Evolutionary conservation across 257 asterid genomes (phyloP), one percentile per base, ranked within the genome.

Genomic region (Capsicum baccatum): DNA sequence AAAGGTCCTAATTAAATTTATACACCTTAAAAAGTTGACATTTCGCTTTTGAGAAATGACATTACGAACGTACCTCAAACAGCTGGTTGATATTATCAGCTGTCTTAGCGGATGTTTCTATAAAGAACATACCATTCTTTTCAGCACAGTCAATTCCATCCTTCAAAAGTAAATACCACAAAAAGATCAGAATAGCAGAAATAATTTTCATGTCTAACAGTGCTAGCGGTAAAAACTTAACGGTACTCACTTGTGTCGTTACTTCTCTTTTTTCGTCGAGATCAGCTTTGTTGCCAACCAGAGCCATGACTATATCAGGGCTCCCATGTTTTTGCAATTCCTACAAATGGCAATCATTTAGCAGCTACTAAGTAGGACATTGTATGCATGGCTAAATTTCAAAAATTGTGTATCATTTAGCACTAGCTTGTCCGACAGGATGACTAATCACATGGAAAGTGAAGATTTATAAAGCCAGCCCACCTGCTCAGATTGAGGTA

Each of bases 61-160:
- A 26, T 4, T 0, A 82, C 79, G 84, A 84, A 83, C 79, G 81
- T 85, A 97, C 99, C 99, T 97, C 99, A 83, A 97, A 97, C 82
- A 97, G 91, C 92, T 97, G 98, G 92, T 97, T 97, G 90, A 97
- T 97, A 88, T 97, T 97, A 89, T 97, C 99, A 33, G 99, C 98
- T n/a, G 99, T 97, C 93, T 97, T 97, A 35, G 99, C 99, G 90
- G 99, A 95, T 50, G 98, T 97, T 92, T 97, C 99, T 16, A 95
- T 97, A 79, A 95, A 95, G 87, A 95, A 97, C 99, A 97, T 97
- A 62, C 98, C 97, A 50, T 95, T 95, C 97, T 89, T 95, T 88
- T 95, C 98, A 0, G 99, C 98, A 83, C 92, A 93, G 50, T 94
- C 98, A 37, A 84, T 90, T 76, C 94, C 99, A 84, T 93, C 97